These are phyloP conservation scores for Incumbomyces delicatus DNA, from an alignment of 2,329 filamentous ascomycete species.

Conservation along the genomic window DNA sequence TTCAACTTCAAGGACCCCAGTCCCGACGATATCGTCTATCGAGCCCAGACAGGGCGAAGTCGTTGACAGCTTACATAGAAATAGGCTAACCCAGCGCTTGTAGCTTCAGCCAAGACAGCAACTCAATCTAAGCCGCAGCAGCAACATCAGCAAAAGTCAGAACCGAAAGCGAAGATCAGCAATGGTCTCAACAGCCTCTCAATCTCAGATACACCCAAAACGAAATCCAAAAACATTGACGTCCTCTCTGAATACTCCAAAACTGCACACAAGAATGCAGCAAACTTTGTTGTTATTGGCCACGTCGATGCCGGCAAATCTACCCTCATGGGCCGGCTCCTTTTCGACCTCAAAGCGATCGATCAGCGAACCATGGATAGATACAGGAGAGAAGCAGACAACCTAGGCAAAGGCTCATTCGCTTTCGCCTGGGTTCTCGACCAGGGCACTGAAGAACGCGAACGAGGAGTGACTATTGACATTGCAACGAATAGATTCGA, in stretches of 20 bases:
- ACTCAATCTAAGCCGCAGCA: slow-evolving; percentile 31
- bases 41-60: slow-evolving; percentile 77
- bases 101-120: slow-evolving; percentile 25
- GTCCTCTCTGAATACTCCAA: slow-evolving; percentile 73
- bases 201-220: slow-evolving; percentile 41
- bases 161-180: slow-evolving; percentile 25
- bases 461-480: slow-evolving; percentile 88
- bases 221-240: slow-evolving; percentile 69
- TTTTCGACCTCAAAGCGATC: slow-evolving; percentile 80
- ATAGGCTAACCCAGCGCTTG: slow-evolving; percentile 19
- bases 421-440: slow-evolving; percentile 96
- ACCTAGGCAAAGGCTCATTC: slow-evolving; percentile 89
- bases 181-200: slow-evolving; percentile 40
- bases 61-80: slow-evolving; percentile 28
- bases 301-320: slow-evolving; percentile 98
- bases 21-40: slow-evolving; percentile 79
- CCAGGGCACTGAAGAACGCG: slow-evolving; percentile 78
- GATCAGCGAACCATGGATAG: slow-evolving; percentile 82
- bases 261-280: slow-evolving; percentile 63
- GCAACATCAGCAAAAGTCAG: slow-evolving; percentile 23
- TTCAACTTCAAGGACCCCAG: slow-evolving; percentile 71
- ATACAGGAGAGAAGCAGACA: slow-evolving; percentile 78
- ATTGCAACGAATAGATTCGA: slow-evolving; percentile 93
- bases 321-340: slow-evolving; percentile 88
- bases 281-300: slow-evolving; percentile 88